Evolutionary conservation across 1,139 yeast genomes (phyloP), one percentile per base, ranked within the genome.

Genomic region (Diutina siamensis): DNA sequence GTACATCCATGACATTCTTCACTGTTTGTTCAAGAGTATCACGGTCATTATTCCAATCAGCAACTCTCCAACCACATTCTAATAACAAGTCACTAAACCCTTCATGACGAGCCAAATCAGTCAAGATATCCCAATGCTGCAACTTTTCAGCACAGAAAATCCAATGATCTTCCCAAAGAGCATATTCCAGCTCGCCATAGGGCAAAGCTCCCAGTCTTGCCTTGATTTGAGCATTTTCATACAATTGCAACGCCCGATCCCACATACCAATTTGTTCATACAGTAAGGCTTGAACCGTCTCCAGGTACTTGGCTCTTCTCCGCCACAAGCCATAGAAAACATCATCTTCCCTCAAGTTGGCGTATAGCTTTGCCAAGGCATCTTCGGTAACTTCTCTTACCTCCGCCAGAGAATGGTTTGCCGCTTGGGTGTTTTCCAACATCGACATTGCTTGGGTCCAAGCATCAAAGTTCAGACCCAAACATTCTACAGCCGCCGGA

Each of bases 141-240:
- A 94, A 68, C 58, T 94, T 92, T 59, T 94, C 97, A 2, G 98
- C 96, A 68, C 98, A 89, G 34, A 86, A 66, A 47, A 94, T 87
- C 99, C 98, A 94, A 55, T 92, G 95, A 58, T 94, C 98, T 65
- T 94, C 99, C 99, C 99, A 94, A 44, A 94, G 68, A 0, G 94
- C 81, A 57, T 94, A 94, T 57, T 94, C 99, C 1, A 95, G 79
- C 57, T 94, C 97, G 22, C 96, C 87, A 59, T 87, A 94, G 0
- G 98, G 98, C 45, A 92, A 68, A 2, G 86, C 95, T 1, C 98
- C 98, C 57, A 95, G 83, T 49, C 98, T 71, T 0, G 98, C 98
- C 55, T 92, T 89, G 49, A 94, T 84, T 64, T 94, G 98, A 1
- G 98, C 98, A n/a, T 88, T 79, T 63, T 94, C 99, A 55, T 94